These are phyloP conservation scores for Dipodascus geniculatus DNA, from an alignment of 805 yeast genomes.

Conservation along the genomic window DNA sequence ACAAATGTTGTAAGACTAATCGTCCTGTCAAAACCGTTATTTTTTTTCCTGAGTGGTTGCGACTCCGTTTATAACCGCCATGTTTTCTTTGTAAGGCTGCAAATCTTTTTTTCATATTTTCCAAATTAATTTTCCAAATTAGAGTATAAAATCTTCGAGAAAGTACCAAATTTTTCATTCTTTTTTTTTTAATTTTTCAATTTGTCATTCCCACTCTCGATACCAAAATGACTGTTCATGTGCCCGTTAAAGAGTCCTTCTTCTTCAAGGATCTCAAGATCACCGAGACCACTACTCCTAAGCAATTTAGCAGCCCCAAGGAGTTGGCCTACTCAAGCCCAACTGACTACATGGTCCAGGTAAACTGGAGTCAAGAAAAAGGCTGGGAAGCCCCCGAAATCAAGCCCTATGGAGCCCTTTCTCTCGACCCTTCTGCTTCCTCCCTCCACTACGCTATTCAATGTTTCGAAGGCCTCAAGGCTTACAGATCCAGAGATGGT, in stretches of 20 bases:
- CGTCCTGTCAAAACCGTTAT: no score
- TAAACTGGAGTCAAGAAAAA: slow-evolving; percentile 52
- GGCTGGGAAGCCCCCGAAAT: slow-evolving; percentile 75
- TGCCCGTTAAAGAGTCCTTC: slow-evolving; percentile 4
- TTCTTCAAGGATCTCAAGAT: slow-evolving; percentile 9
- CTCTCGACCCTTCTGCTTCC: slow-evolving; percentile 63
- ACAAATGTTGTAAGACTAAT: no score
- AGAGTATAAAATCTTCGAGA: no score
- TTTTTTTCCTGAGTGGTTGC: no score
- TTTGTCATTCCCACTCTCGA: no score
- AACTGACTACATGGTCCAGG: slow-evolving; percentile 58
- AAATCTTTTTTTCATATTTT: no score
- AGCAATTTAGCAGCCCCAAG: slow-evolving; percentile 4
- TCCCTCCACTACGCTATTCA: slow-evolving; percentile 80
- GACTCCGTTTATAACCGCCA: no score
- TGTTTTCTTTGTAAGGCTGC: no score
- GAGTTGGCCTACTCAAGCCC: slow-evolving; percentile 5
- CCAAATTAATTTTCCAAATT: no score
- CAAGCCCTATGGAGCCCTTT: slow-evolving; percentile 58
- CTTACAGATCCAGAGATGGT: slow-evolving; percentile 34
- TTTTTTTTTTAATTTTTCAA: neutral
- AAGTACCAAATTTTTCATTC: no score
- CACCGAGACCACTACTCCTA: slow-evolving; percentile 7
- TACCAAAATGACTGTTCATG: neutral
- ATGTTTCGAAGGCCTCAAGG: slow-evolving; percentile 79